These are phyloP conservation scores for Carex parvula DNA, from an alignment of 176 grass and related monocot species.

Conservation along the genomic window DNA sequence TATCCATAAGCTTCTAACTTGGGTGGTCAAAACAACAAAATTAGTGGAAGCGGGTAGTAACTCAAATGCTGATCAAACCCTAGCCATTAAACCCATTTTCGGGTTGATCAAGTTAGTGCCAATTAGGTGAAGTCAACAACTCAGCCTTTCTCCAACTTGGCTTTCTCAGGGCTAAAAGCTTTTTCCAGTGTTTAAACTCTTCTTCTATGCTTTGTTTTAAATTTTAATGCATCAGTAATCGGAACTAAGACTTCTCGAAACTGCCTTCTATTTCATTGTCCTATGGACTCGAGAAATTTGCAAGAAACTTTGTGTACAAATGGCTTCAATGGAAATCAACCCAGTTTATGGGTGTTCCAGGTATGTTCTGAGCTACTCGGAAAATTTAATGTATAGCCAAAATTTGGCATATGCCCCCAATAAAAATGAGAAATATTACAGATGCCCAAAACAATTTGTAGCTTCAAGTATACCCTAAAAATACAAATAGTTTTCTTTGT, in stretches of 20 bases:
- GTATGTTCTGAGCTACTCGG: constrained; percentile 27
- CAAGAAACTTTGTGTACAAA: constrained; percentile 53
- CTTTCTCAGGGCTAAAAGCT: not conserved
- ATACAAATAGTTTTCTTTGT: not conserved
- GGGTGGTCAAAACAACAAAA: not conserved
- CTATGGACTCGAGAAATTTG: constrained; percentile 61
- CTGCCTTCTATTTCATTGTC: constrained; percentile 65
- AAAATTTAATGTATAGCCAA: not conserved
- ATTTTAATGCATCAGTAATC: constrained; percentile 40
- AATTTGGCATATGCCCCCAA: not conserved
- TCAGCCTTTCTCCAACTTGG: not conserved
- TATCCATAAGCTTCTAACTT: not conserved
- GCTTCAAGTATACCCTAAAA: not conserved
- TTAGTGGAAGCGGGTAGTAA: not conserved
- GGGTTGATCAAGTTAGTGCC: not conserved
- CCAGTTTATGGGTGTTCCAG: constrained; percentile 84
- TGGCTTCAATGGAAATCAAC: constrained; percentile 65
- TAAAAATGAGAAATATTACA: not conserved
- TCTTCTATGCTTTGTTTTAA: not conserved
- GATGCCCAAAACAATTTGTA: not conserved
- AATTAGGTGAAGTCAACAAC: constrained; percentile 1
- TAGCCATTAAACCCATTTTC: not conserved
- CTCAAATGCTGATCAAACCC: not conserved
- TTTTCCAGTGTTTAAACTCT: not conserved
- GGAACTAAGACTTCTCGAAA: constrained; percentile 71